Base-by-base conservation (phyloP, 441 rosid genomes). In the Geranium incanum region DNA sequence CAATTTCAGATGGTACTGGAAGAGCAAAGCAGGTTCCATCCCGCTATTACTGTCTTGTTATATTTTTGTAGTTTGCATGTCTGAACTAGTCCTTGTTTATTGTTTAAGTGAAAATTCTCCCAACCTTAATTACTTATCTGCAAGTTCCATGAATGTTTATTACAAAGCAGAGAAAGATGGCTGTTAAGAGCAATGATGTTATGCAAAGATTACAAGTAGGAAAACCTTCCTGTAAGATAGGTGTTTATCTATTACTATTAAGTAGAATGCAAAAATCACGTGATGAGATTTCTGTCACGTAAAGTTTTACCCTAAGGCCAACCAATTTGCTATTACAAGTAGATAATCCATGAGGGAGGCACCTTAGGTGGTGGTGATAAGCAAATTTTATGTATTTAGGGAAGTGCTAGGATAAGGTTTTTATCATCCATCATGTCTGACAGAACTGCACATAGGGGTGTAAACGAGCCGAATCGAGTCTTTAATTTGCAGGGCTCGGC, bases 1-100 rank as follows among this genome's bases (percentile, higher is more conserved):
- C 98, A 93, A 74, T 88, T 95, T 79, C 97, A 93, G 80, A 88
- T 84, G 84, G 99, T 93, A 52, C 74, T 93, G 76, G 98, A 95
- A 84, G 99, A 89, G 74, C 89, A 93, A 80, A 89, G 97, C 98
- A 91, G 97, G 99, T 93, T 70, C 71, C 68, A 3, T 72, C 71
- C 74, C 12, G 60, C 60, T 71, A 67, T 52, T 52, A 45, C 64
- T 39, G 60, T 52, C 71, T 16, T 57, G 63, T 57, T 6, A 52
- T 52, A n/a, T 52, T 52, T n/a, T 52, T n/a, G 60, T 52, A 18
- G 19, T 48, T 48, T 48, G 57, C 11, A 12, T 48, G 57, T 48
- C 16, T 48, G 57, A 48, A 48, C n/a, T 48, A 48, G 11, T 52
- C 60, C 1, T 3, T 52, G 60, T 52, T 6, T 38, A 38, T 38